Conservation (phyloP, 1,139 yeast genomes). For the Blastobotrys raffinosifermentans region DNA sequence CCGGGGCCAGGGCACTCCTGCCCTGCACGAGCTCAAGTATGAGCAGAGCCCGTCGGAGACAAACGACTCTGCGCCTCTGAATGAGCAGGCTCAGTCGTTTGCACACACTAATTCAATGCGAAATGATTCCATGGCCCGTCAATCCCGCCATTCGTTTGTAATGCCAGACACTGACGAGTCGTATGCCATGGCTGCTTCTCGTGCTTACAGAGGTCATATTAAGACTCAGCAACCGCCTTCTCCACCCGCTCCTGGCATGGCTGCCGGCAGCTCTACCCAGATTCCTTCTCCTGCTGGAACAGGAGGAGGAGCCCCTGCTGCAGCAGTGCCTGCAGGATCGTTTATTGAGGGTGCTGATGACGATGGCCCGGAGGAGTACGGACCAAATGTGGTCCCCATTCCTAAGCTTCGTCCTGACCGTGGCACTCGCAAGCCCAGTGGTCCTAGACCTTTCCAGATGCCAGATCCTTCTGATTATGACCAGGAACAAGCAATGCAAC, state of each 20-base stretch:
- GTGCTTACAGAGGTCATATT: constrained; percentile 7
- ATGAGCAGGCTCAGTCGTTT: neutral
- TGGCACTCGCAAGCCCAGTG: constrained; percentile 15
- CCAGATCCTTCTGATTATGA: constrained; percentile 1
- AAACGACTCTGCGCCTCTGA: constrained; percentile 5
- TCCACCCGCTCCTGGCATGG: constrained; percentile 29
- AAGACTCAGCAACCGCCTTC: constrained; percentile 18
- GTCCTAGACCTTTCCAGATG: constrained; percentile 11
- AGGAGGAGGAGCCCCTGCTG: constrained; percentile 8
- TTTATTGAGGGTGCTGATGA: constrained; percentile 27
- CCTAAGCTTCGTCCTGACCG: constrained; percentile 21
- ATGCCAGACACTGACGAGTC: constrained; percentile 4
- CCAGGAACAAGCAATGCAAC: neutral
- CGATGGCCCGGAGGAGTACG: constrained; percentile 24
- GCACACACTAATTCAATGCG: constrained; percentile 4
- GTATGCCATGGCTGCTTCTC: constrained; percentile 6
- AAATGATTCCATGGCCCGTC: too few species aligned
- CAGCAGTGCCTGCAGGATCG: constrained; percentile 29
- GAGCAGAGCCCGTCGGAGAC: constrained; percentile 14
- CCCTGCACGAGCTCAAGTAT: constrained; percentile 17
- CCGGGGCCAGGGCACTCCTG: constrained; percentile 3
- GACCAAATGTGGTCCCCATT: constrained; percentile 30
- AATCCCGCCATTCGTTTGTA: constrained; percentile 7
- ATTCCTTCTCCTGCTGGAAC: constrained; percentile 7
- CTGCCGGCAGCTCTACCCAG: constrained; percentile 6